These are phyloP conservation scores for Crithidia sp. DNA, from an alignment of 208 protist species.

Conservation along the genomic window DNA sequence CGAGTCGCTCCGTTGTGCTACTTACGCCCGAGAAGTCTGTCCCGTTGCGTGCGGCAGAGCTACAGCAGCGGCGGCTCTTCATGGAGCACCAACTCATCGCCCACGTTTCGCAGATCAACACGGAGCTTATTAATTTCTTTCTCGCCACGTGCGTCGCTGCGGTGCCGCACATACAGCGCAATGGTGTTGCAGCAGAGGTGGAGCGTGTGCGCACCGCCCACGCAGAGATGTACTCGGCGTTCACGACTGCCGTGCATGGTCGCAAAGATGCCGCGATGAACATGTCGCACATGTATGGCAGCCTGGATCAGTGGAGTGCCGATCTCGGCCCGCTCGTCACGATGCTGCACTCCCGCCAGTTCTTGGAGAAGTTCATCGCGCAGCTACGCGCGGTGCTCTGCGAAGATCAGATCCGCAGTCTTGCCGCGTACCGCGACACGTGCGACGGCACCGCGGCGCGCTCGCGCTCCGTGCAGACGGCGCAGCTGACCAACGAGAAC, in stretches of 20 bases:
- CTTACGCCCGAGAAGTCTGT: background rate
- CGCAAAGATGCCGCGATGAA: slow-evolving; percentile 31
- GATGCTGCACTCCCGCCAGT: slow-evolving; percentile 23
- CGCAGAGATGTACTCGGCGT: slow-evolving; percentile 23
- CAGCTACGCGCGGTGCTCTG: slow-evolving; percentile 68
- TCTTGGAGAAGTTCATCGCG: slow-evolving; percentile 54
- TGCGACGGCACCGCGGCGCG: background rate
- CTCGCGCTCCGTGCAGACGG: background rate
- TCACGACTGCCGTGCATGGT: slow-evolving; percentile 20
- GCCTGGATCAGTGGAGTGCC: slow-evolving; percentile 23
- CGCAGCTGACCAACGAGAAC: slow-evolving; percentile 12
- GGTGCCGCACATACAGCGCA: slow-evolving; percentile 33
- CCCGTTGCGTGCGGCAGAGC: background rate
- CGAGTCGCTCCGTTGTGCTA: background rate
- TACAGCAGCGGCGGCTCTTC: slow-evolving; percentile 17
- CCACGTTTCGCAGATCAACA: slow-evolving; percentile 73
- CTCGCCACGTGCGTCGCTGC: slow-evolving; percentile 44
- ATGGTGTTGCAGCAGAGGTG: slow-evolving; percentile 27
- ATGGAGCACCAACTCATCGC: slow-evolving; percentile 66
- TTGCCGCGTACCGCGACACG: slow-evolving; percentile 29
- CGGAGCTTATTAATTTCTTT: slow-evolving; percentile 86
- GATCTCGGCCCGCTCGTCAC: slow-evolving; percentile 36
- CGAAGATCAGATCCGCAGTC: slow-evolving; percentile 74
- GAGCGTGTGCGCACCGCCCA: slow-evolving; percentile 18
- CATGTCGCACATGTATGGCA: slow-evolving; percentile 22